Evolutionary conservation across 768 basidiomycete genomes (phyloP).

Genomic region (Russula sp.): DNA sequence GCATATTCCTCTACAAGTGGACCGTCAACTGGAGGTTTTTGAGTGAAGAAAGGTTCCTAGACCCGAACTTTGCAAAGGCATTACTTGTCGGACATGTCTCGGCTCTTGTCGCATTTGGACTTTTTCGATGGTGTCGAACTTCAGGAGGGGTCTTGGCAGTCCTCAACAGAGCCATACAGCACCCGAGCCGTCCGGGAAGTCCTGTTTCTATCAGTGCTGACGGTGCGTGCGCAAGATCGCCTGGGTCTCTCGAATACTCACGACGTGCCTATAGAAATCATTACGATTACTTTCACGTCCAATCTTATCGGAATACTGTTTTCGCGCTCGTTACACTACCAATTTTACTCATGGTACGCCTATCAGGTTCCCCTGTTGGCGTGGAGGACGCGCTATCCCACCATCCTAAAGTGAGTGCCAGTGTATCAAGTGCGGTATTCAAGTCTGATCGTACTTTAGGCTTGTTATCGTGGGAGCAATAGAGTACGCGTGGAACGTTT

Average conservation of each 20-base stretch:
- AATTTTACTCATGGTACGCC: constrained; percentile 98
- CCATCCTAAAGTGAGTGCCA: constrained; percentile 61
- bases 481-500: constrained; percentile 88
- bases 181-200: constrained; percentile 51
- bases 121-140: constrained; percentile 68
- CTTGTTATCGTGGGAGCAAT: constrained; percentile 56
- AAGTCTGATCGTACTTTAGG: constrained; percentile 41
- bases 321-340: constrained; percentile 94
- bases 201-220: constrained; percentile 51
- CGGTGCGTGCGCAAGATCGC: constrained; percentile 47
- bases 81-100: constrained; percentile 67
- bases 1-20: constrained; percentile 92
- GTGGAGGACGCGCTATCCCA: constrained; percentile 68
- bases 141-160: constrained; percentile 66
- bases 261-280: constrained; percentile 51
- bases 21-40: constrained; percentile 97
- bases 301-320: constrained; percentile 91
- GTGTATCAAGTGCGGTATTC: constrained; percentile 26
- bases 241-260: constrained; percentile 24
- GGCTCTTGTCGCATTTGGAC: constrained; percentile 61
- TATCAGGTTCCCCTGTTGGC: constrained; percentile 83
- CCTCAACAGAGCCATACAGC: constrained; percentile 51
- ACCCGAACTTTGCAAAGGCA: constrained; percentile 52
- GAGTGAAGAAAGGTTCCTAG: constrained; percentile 71
- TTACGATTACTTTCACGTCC: constrained; percentile 81